Base-by-base conservation (phyloP, 2,329 filamentous ascomycete genomes). In the Talaromyces sp. region DNA sequence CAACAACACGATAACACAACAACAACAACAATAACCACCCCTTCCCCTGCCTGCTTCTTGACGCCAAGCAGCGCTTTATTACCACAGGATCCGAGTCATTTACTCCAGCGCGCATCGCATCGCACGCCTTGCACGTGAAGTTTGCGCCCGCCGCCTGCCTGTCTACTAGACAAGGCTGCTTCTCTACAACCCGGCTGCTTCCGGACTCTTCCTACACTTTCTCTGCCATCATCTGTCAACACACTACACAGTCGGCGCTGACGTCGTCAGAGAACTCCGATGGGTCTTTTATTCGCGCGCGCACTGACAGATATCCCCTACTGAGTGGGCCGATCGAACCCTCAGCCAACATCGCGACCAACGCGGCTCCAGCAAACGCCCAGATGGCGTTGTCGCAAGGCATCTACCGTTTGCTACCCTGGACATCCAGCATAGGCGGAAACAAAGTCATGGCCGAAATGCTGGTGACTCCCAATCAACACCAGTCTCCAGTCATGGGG, bases 331-430 rank as follows among this genome's bases (percentile, higher is more conserved):
- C 30, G 47, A 25, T 25, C 44, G 44, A 22, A 19, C 44, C 19
- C 44, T 47, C 44, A 49, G 22, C 39, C 27, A 22, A 55, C 6
- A 52, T 52, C 13, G 28, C 25, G 49, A 52, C 22, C 5, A 52
- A 39, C 36, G 36, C 36, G 36, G 36, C 32, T 36, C 22, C 32
- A 15, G 27, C 51, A 39, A 36, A 54, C 56, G 30, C 33, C 15
- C 51, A 59, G 52, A 62, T 62, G 60, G 60, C 60, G 51, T 47
- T 62, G 56, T 78, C 77, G 72, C 73, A 79, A 79, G 77, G 77
- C 75, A 80, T 81, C 79, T 80, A 79, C 75, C 75, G 76, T 60
- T 70, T 81, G 67, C 70, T 80, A 57, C 77, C 78, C 64, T 81
- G 78, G 79, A 75, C 74, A 68, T 75, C 76, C 67, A 68, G 71